Base-by-base conservation (phyloP, 2,329 filamentous ascomycete species). In the Zasmidium cellare region DNA sequence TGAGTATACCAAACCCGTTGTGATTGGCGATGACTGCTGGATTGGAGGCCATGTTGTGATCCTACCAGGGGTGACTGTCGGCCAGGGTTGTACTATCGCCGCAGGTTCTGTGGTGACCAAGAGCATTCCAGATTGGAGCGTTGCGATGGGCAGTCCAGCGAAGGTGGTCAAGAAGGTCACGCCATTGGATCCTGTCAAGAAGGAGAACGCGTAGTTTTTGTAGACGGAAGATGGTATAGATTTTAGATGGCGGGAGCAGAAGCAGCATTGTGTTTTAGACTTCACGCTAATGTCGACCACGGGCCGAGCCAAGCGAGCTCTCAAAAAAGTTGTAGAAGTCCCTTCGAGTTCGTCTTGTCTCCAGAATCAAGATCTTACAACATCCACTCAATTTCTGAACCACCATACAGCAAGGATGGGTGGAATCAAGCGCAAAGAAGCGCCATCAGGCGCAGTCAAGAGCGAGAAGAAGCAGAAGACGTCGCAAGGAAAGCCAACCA, bases 1-100 rank as follows among this genome's bases (percentile, higher is more conserved):
- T 9, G 81, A 84, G 61, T 82, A 77, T 57, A 79, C 79, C 0
- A 73, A 73, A 35, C 77, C 77, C 0, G 77, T 83, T 0, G 73
- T 72, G 7, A 79, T 84, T 52, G 80, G 80, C 7, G 38, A 60
- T 35, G 55, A 68, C 45, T 64, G 58, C 49, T 64, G 59, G 57
- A 61, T 68, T 50, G 64, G 63, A 24, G 59, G 56, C 9, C 56
- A 64, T 54, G 61, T 60, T n/a, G 58, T 64, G 5, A 63, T 69
- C 20, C 23, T 69, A 48, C 63, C 66, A 0, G 67, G 67, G 7
- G 63, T 67, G 23, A 64, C 55, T 19, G 63, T 68, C 14, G 65
- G 62, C 2, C 53, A 69, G n/a, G 57, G 65, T 19, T 60, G 60
- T 56, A 64, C 62, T 9, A 60, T 69, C 45, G 64, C 61, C 2